A percentile compares a stretch with the other conserved stretches of the same genome.
These are phyloP conservation scores for Monilinia polystroma DNA, from an alignment of 2,329 filamentous ascomycete species.

Conservation along the genomic window DNA sequence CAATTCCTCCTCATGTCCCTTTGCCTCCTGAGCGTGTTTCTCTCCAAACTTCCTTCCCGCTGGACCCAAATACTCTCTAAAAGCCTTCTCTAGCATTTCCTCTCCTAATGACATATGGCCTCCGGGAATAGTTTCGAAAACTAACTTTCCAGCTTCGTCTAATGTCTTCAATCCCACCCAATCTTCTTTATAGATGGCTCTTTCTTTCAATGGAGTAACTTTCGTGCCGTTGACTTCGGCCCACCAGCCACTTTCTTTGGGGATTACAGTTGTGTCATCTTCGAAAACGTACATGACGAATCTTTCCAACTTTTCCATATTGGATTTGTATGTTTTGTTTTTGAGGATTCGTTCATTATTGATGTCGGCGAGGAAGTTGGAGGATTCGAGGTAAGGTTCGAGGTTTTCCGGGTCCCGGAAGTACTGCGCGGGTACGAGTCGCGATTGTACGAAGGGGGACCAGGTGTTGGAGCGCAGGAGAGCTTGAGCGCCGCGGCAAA, in stretches of 20 bases:
- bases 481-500: slow-evolving; percentile 78
- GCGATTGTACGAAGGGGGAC: slow-evolving; percentile 72
- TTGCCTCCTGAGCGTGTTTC: not conserved
- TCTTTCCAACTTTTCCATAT: slow-evolving; percentile 67
- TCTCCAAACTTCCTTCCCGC: slow-evolving; percentile 33
- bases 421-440: slow-evolving; percentile 91
- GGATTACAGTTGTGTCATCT: slow-evolving; percentile 80
- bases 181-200: slow-evolving; percentile 79
- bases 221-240: slow-evolving; percentile 75
- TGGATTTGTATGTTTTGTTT: slow-evolving; percentile 70
- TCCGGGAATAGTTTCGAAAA: slow-evolving; percentile 71
- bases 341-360: slow-evolving; percentile 85
- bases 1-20: slow-evolving; percentile 21
- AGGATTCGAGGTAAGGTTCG: slow-evolving; percentile 71
- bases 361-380: slow-evolving; percentile 90
- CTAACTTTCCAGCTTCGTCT: slow-evolving; percentile 74
- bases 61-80: slow-evolving; percentile 47
- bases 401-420: slow-evolving; percentile 72
- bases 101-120: slow-evolving; percentile 80
- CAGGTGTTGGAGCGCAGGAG: slow-evolving; percentile 79
- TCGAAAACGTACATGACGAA: slow-evolving; percentile 90
- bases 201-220: slow-evolving; percentile 64
- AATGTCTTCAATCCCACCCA: slow-evolving; percentile 84
- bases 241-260: slow-evolving; percentile 91
- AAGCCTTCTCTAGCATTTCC: slow-evolving; percentile 53